Base-by-base conservation (phyloP, 1,284 basidiomycete species). In the Ustilago lituana region DNA sequence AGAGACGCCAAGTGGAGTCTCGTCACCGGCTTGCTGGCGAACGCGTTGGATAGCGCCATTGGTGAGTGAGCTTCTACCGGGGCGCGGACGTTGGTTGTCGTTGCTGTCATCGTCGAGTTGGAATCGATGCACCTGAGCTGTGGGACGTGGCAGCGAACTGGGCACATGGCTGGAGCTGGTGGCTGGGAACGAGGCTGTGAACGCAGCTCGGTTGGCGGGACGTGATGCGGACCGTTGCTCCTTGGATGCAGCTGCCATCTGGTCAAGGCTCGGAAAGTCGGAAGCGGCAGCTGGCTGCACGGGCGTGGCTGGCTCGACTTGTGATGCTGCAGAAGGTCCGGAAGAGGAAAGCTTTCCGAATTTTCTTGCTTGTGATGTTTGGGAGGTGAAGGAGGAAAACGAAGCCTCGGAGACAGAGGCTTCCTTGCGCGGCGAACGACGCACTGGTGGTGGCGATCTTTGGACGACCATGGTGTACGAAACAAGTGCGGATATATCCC, bases 231-330 rank as follows among this genome's bases (percentile, higher is more conserved):
- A 65, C 12, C 60, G 56, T 24, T 56, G 53, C 24, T 70, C 67
- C n/a, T 59, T 55, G 19, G 56, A 58, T 2, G 41, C 59, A n/a
- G 66, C 56, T 22, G 67, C 67, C 67, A 70, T 70, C 53, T 64
- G 55, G 20, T 64, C 56, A 22, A 70, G 53, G 47, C 67, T 70
- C 15, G 67, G 67, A 24, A 69, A 69, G 35, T 63, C 52, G 35
- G 60, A 55, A 17, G 39, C 40, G 12, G 49, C 48, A 10, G 44
- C 23, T 6, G 24, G 22, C 10, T 61, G 54, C 12, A 62, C 33
- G 0, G 65, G 59, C 0, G 65, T 68, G 15, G 55, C 39, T 38
- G 63, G 62, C 37, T 55, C 62, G 6, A 38, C 43, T 5, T 33
- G 45, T 19, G 56, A 58, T 15, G 45, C 39, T 15, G 44, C 41